Base-by-base conservation (phyloP, 441 rosid species). In the Syzygium syzygioides region DNA sequence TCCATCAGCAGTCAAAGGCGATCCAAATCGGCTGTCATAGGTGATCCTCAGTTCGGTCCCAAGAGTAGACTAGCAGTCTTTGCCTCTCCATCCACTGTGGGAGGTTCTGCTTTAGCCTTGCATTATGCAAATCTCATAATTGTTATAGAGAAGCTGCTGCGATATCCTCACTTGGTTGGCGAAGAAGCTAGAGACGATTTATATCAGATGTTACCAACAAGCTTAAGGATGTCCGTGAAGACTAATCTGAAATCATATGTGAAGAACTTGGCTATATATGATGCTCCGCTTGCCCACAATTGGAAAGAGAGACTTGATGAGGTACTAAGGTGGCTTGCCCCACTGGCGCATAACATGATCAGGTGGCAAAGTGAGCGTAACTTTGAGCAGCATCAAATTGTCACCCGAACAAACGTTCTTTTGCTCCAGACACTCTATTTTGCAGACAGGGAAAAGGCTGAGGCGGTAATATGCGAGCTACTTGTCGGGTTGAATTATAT, bases 331-430 rank as follows among this genome's bases (percentile, higher is more conserved):
- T 98, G 99, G 99, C 97, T 98, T 85, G 95, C 97, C 4, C 99
- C 99, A 0, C 91, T 98, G 60, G 99, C 99, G 2, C 99, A 97
- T 90, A 98, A 97, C 94, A 96, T 94, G 98, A 95, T 98, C 87
- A 88, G 97, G 84, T 98, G 99, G 99, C 99, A 98, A 87, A 96
- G 98, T 28, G 99, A 98, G 88, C 96, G 98, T 55, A 98, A 96
- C 88, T 96, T 97, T 48, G 99, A 97, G 94, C 98, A 97, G 89
- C 98, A 96, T 85, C 98, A 98, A 89, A 95, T 97, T 84, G 96
- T 95, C 86, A 91, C 93, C 45, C 90, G 98, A 87, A 95, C 98
- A 4, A 98, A 97, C 57, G 98, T 98, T 71, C 98, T 98, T 90
- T 91, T 98, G 89, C 96, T 98, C 62, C 96, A 98, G 91, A 95